Evolutionary conservation across 1,139 yeast genomes (phyloP), one percentile per base, ranked within the genome.

Genomic region (Ogataea hybrid): DNA sequence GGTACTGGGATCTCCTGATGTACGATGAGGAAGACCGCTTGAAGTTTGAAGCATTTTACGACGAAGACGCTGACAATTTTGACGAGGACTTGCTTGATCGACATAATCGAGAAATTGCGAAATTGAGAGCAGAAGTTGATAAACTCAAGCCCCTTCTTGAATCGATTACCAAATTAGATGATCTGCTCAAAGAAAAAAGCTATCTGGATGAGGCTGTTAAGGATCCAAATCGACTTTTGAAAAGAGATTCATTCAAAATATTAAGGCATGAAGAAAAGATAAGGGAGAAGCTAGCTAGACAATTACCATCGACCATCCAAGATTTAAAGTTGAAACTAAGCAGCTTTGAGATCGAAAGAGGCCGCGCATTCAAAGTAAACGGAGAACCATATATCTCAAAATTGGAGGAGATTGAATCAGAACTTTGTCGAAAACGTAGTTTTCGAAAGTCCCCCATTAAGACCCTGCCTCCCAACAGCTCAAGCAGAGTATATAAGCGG

Each of bases 171-270:
- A 77, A 75, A 41, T 73, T 85, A 49, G 68, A 73, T 36, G 74
- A 70, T 6, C 62, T 90, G 14, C 63, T 79, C 28, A 64, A 68
- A 16, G 95, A 88, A 53, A 84, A 84, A 51, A 58, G 63, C 4
- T 77, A 77, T 39, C 69, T 92, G 30, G 80, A 73, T 35, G 83
- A 79, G 50, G 79, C 94, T 5, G 76, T 86, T 1, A 83, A 80
- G 53, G 95, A 92, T 58, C 81, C 96, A 0, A 81, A 94, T 0
- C 71, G 97, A 48, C 69, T 90, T 32, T 66, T 85, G 39, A 77
- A 85, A 48, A 78, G 86, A 54, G 82, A 88, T 50, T 84, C 92
- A 3, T 90, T 94, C 51, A 81, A 81, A 47, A 82, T 89, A 21
- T 66, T 90, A 42, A 71, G 86, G 47, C 76, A 84, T 47, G 97